A percentile compares a stretch with the other conserved stretches of the same genome.
Evolutionary conservation across 495 filamentous ascomycete species (phyloP).

Genomic region (Aspergillus taichungensis): DNA sequence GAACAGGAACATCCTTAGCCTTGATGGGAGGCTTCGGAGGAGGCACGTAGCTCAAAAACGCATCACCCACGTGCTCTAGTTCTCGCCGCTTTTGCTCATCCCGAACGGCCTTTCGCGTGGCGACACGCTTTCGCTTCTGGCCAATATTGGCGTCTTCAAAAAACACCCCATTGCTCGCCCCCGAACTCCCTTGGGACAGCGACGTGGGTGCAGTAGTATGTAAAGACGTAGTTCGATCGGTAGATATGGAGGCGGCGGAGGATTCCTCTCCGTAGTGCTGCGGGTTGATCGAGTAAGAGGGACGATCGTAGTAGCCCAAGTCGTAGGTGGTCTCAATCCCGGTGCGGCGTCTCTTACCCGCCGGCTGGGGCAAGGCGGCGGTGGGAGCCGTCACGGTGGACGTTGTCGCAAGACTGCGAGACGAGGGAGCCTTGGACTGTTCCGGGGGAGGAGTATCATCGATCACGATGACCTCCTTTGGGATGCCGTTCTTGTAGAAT

Average conservation of each 20-base stretch:
- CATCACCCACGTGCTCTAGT: constrained; percentile 55
- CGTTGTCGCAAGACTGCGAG: constrained; percentile 18
- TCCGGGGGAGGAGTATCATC: constrained; percentile 76
- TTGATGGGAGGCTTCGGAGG: constrained; percentile 86
- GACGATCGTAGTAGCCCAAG: constrained; percentile 50
- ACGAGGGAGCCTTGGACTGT: constrained; percentile 26
- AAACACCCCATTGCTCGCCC: constrained; percentile 42
- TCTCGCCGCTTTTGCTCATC: constrained; percentile 75
- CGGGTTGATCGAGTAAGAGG: constrained; percentile 62
- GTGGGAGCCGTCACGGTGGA: constrained; percentile 14
- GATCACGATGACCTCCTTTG: constrained; percentile 92
- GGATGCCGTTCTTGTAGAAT: constrained; percentile 89
- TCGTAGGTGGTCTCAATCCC: constrained; percentile 55
- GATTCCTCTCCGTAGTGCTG: constrained; percentile 56
- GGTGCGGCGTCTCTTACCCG: constrained; percentile 58
- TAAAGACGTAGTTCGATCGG: constrained; percentile 77
- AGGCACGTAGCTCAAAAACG: constrained; percentile 70
- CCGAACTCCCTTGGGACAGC: constrained; percentile 63
- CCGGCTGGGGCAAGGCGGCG: constrained; percentile 39
- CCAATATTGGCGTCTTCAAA: constrained; percentile 52
- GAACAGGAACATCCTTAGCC: constrained; percentile 80
- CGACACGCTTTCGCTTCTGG: constrained; percentile 78
- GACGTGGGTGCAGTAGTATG: constrained; percentile 90
- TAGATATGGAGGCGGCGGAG: constrained; percentile 64
- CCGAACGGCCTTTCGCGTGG: constrained; percentile 64